Percentiles rank a stretch among this genome's conserved stretches.
phyloP scores from a whole-genome alignment of 2,329 filamentous ascomycete genomes.

The Trichoderma koningii region DNA sequence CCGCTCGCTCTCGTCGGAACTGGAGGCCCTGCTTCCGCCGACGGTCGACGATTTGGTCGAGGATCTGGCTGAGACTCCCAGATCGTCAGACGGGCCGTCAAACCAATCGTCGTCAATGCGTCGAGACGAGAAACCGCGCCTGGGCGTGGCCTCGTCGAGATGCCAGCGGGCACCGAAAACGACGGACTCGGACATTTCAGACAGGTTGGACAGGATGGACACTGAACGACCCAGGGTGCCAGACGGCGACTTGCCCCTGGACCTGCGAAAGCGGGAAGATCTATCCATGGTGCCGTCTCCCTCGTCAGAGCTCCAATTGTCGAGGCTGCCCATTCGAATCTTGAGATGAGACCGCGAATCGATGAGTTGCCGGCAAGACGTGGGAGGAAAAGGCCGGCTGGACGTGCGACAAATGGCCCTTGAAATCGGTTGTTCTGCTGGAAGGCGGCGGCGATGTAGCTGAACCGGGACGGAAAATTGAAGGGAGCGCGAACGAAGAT shows the following conservation, averaged over 20 bases:
- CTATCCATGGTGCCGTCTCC: conserved; percentile 45
- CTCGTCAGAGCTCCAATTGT: conserved; percentile 15
- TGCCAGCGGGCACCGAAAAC: background rate
- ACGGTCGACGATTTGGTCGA: too few species aligned
- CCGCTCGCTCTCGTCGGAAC: conserved; percentile 2
- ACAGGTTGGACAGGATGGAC: conserved; percentile 52
- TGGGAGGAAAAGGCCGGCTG: background rate
- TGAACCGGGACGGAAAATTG: background rate
- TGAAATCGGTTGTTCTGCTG: background rate
- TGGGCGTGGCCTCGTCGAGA: background rate
- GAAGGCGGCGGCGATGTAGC: background rate
- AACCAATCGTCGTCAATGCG: conserved; percentile 21
- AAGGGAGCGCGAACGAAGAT: background rate
- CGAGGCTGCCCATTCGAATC: conserved; percentile 7
- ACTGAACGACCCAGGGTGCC: conserved; percentile 47
- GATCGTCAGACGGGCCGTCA: conserved; percentile 1
- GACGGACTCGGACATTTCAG: conserved; percentile 31
- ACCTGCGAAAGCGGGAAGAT: conserved; percentile 53
- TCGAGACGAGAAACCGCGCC: background rate
- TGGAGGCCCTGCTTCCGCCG: background rate
- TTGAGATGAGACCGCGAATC: background rate
- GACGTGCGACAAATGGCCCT: background rate
- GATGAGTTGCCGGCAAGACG: background rate
- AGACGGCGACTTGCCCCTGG: conserved; percentile 47
- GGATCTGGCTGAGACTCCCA: background rate